Base-by-base conservation (phyloP, 306 rosid species). In the Gastrolobium villosum region DNA sequence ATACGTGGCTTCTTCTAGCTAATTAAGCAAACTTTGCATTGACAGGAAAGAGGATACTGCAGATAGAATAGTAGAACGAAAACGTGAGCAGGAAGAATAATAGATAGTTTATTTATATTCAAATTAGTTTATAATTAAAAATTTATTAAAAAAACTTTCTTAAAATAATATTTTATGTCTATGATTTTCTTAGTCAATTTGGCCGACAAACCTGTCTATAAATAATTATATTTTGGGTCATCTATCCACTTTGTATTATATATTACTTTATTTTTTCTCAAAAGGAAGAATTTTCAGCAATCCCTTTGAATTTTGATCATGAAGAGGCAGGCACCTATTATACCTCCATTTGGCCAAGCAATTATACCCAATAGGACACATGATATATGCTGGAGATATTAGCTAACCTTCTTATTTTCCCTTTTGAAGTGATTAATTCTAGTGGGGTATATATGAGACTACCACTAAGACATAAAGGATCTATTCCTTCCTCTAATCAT, bases 401-500 rank as follows among this genome's bases (percentile, higher is more conserved):
- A 72, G 71, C 30, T 70, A 65, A 52, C 65, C 86, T 80, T 67
- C 78, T 80, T 57, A 68, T 37, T 30, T 57, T 64, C 55, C 45
- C 45, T 64, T 75, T 78, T 75, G 56, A 86, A 74, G 86, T 77
- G 78, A 65, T 83, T 85, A 67, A 65, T 83, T 85, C 67, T n/a
- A 84, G 89, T 84, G 85, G 88, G 90, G 83, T 53, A 78, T 74
- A 48, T 46, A 67, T 55, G 72, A 62, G 71, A 60, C 80, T 74
- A 70, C 74, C 86, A 78, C 84, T 61, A 26, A 75, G 62, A 80
- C 70, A 72, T 70, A 43, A 67, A 82, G 89, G 88, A 78, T 81
- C 66, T 79, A 87, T 84, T 87, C 89, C 62, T 14, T 67, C 83
- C 55, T 54, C 68, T 72, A 84, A 87, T 89, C 80, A 87, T 85